Base-by-base conservation (phyloP, 345 rosid species). In the Citrus inodora region DNA sequence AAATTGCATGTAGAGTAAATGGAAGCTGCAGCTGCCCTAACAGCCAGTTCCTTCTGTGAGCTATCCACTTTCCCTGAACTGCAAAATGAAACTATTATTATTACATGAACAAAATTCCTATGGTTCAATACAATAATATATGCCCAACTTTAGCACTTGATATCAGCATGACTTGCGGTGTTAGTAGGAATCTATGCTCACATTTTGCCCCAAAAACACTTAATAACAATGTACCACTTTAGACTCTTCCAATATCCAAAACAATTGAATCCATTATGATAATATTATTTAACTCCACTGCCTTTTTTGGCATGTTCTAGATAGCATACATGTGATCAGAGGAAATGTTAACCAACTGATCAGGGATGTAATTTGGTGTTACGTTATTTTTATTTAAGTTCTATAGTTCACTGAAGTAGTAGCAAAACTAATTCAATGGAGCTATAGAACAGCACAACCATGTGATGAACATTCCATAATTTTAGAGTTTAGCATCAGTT, bases 11-110 rank as follows among this genome's bases (percentile, higher is more conserved):
- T 96, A 0, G 99, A 92, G 73, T 94, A 96, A 62, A 96, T 89
- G 62, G 99, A 94, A 83, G 99, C 99, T 77, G 99, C 99, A 74
- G 99, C 95, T 16, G 99, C 98, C 84, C 86, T 87, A 38, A 94
- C 90, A 65, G 97, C 94, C 79, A 90, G 79, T 78, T 90, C 90
- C 82, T 82, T 86, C 79, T 90, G 92, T 7, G 82, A 70, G 78
- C 77, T 80, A 28, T 89, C 87, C 0, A 77, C 83, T 73, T 83
- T 80, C 81, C 80, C 87, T 27, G 81, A 76, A 80, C 97, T 91
- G 90, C 86, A 81, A 32, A 56, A 22, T 37, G 35, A 65, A 28
- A 19, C 6, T 11, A 73, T 40, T 27, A 25, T 37, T 17, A 70
- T 53, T 56, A 30, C 24, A 61, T 19, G 59, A 53, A 19, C 17